A percentile compares a stretch with the other conserved stretches of the same genome.
These are phyloP conservation scores for Brassica hybrid DNA, from an alignment of 441 rosid species.

Conservation along the genomic window DNA sequence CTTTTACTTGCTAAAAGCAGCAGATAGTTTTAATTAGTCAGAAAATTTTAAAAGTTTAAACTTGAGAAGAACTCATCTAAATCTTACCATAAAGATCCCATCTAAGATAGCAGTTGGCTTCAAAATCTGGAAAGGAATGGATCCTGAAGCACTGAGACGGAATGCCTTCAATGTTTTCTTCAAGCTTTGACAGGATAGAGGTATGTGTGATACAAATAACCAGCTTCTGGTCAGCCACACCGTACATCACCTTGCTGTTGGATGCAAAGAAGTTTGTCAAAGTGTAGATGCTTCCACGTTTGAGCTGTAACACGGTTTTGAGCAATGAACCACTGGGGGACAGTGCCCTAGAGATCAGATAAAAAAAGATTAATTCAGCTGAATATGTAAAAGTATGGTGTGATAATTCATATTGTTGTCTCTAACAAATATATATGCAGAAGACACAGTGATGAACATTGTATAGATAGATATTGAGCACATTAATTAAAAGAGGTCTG, in stretches of 20 bases:
- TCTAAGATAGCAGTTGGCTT: background rate
- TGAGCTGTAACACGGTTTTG: background rate
- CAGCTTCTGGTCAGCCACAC: background rate
- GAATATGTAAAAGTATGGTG: background rate
- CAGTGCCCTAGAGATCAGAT: background rate
- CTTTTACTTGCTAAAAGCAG: too few species aligned
- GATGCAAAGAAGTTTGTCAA: background rate
- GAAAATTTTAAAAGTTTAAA: too few species aligned
- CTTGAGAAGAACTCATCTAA: background rate
- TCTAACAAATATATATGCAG: background rate
- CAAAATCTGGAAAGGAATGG: background rate
- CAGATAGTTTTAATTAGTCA: too few species aligned
- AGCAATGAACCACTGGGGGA: background rate
- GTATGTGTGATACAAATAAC: background rate
- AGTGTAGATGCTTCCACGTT: background rate
- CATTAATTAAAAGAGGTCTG: too few species aligned
- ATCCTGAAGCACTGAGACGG: background rate
- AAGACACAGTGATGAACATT: background rate
- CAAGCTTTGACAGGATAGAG: background rate
- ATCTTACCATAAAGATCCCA: background rate
- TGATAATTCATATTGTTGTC: background rate
- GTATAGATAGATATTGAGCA: too few species aligned
- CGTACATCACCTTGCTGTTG: background rate
- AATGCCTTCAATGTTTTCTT: background rate
- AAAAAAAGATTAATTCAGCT: background rate